phyloP scores from a whole-genome alignment of 75 land plant species.

The Azolla pinnata region DNA sequence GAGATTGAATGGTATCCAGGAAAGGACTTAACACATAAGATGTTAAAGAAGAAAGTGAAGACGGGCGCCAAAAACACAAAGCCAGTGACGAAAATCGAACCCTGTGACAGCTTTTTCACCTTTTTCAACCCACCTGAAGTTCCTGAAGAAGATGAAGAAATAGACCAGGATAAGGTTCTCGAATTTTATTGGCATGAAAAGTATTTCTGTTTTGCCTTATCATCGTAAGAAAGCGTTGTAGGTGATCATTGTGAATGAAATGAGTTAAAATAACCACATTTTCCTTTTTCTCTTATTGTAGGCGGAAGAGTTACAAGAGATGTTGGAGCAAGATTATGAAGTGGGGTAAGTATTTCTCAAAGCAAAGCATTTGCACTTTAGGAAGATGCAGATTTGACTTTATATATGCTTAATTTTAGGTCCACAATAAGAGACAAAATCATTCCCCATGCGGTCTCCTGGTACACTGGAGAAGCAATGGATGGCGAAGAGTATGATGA shows the following conservation, averaged over 20 bases:
- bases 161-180: conserved; percentile 56
- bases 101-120: conserved; percentile 94
- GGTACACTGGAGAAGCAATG: conserved; percentile 48
- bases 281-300: conserved; percentile 7
- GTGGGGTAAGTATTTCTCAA: conserved; percentile 23
- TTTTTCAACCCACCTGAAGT: conserved; percentile 92
- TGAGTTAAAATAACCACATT: too few species aligned
- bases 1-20: conserved; percentile 95
- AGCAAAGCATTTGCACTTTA: neutral
- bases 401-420: conserved; percentile 11
- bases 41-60: conserved; percentile 91
- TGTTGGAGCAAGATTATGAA: conserved; percentile 57
- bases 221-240: neutral
- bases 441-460: conserved; percentile 50
- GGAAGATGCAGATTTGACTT: neutral
- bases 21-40: conserved; percentile 79
- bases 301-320: conserved; percentile 44
- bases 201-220: neutral
- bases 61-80: conserved; percentile 88
- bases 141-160: conserved; percentile 87
- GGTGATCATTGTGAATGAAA: neutral
- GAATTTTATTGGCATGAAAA: neutral
- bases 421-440: conserved; percentile 51
- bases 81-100: conserved; percentile 84
- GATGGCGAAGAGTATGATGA: conserved; percentile 40